Evolutionary conservation across 257 asterid species (phyloP).

Genomic region (Solanum chmielewskii): DNA sequence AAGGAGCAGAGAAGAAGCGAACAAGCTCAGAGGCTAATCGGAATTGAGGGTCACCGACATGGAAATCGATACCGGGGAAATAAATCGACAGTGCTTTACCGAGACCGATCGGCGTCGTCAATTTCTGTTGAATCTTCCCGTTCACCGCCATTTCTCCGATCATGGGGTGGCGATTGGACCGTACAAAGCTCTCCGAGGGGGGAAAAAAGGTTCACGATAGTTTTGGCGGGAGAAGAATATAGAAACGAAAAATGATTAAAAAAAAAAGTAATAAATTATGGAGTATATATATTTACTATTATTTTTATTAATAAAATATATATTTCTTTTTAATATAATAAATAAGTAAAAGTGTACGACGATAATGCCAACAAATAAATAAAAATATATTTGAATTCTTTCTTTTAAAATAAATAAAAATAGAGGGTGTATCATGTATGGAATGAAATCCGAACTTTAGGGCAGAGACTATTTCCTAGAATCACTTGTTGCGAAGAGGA

Average conservation of each 20-base stretch:
- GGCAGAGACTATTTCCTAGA: too few species aligned
- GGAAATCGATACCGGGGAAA: constrained; percentile 33
- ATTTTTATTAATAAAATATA: too few species aligned
- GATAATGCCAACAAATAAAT: too few species aligned
- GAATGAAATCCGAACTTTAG: too few species aligned
- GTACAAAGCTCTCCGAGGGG: not conserved
- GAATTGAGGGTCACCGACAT: constrained; percentile 37
- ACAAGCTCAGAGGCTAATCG: constrained; percentile 56
- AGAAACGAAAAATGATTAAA: not conserved
- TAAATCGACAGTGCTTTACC: constrained; percentile 36
- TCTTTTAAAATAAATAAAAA: too few species aligned
- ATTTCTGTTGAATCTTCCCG: constrained; percentile 11
- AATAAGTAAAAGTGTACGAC: too few species aligned
- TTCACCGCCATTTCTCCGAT: constrained; percentile 23
- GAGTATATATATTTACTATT: too few species aligned
- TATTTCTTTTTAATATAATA: too few species aligned
- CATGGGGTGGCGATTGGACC: constrained; percentile 20
- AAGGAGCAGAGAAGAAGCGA: constrained; percentile 51
- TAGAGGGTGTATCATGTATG: too few species aligned
- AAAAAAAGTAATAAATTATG: too few species aligned
- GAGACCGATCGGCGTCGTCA: constrained; percentile 16
- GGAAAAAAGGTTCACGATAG: not conserved
- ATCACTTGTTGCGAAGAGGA: too few species aligned
- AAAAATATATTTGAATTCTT: too few species aligned
- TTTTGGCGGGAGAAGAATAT: not conserved